Conservation (phyloP, 345 rosid genomes). For the Camelina hispida region DNA sequence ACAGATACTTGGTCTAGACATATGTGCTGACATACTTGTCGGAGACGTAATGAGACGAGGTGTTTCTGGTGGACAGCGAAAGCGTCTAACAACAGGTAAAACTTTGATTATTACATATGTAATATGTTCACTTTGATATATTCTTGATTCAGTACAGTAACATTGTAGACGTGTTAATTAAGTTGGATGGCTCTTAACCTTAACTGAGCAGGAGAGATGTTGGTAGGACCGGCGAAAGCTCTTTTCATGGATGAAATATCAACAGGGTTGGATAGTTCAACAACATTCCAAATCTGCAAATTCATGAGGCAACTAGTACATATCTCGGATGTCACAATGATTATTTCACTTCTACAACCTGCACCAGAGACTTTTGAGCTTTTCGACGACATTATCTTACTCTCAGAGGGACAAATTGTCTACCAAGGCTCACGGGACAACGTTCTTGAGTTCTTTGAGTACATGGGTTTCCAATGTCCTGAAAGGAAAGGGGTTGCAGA, state of each 20-base stretch:
- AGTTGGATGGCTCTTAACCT: conserved; percentile 18
- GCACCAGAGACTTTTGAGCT: conserved; percentile 81
- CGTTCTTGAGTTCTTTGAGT: conserved; percentile 67
- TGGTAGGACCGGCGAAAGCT: conserved; percentile 87
- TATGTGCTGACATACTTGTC: conserved; percentile 73
- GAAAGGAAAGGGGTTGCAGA: conserved; percentile 76
- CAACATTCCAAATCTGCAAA: conserved; percentile 74
- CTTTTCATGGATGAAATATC: conserved; percentile 93
- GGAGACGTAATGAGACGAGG: conserved; percentile 85
- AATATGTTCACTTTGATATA: conserved; percentile 2
- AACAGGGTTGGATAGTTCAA: conserved; percentile 87
- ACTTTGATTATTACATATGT: conserved; percentile 1
- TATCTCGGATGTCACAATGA: conserved; percentile 62
- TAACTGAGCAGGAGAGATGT: conserved; percentile 76
- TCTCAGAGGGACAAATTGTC: conserved; percentile 67
- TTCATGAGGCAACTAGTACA: conserved; percentile 69
- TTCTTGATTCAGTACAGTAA: neutral
- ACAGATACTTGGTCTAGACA: conserved; percentile 75
- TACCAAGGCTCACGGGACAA: conserved; percentile 74
- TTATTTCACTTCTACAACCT: conserved; percentile 78
- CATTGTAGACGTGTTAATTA: neutral
- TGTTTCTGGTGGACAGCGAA: conserved; percentile 80
- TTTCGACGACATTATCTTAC: conserved; percentile 71
- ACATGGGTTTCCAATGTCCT: conserved; percentile 74
- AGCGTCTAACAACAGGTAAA: conserved; percentile 83